phyloP scores from a whole-genome alignment of 2,329 filamentous ascomycete genomes.

The Periconia macrospinosa region DNA sequence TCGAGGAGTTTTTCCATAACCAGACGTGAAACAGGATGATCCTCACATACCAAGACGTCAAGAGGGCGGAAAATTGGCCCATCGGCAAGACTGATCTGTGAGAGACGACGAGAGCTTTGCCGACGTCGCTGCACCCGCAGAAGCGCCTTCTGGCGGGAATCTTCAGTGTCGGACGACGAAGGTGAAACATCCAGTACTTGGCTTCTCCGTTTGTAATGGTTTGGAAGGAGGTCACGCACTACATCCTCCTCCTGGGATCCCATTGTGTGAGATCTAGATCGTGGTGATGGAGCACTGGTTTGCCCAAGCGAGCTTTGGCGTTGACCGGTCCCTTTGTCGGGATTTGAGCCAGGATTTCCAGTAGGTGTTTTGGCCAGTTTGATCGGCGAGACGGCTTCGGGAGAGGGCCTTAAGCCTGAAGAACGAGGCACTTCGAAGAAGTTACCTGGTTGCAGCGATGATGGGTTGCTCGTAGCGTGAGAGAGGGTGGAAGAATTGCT shows the following conservation, averaged over 20 bases:
- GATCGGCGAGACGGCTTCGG: constrained; percentile 58
- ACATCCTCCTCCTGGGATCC: constrained; percentile 91
- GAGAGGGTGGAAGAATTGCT: constrained; percentile 84
- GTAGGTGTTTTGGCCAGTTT: constrained; percentile 49
- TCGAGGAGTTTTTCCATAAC: constrained; percentile 99
- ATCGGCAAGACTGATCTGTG: constrained; percentile 83
- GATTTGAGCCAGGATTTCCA: constrained; percentile 52
- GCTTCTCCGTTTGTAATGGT: constrained; percentile 85
- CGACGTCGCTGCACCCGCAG: constrained; percentile 89
- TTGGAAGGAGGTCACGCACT: constrained; percentile 64
- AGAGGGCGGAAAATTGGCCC: constrained; percentile 86
- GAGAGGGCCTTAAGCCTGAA: constrained; percentile 53
- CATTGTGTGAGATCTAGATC: constrained; percentile 86
- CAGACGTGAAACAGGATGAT: constrained; percentile 93
- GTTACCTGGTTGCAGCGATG: constrained; percentile 69
- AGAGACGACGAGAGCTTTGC: constrained; percentile 93
- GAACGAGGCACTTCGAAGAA: constrained; percentile 72
- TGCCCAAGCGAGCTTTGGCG: constrained; percentile 32
- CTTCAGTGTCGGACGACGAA: constrained; percentile 96
- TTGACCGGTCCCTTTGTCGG: constrained; percentile 44
- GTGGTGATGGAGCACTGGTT: constrained; percentile 50
- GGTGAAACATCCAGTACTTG: constrained; percentile 96
- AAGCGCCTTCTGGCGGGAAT: constrained; percentile 85
- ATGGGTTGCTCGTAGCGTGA: constrained; percentile 66
- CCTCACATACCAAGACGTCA: constrained; percentile 94